phyloP scores from a whole-genome alignment of 2,329 filamentous ascomycete genomes.

The Xylariaceae sp. region DNA sequence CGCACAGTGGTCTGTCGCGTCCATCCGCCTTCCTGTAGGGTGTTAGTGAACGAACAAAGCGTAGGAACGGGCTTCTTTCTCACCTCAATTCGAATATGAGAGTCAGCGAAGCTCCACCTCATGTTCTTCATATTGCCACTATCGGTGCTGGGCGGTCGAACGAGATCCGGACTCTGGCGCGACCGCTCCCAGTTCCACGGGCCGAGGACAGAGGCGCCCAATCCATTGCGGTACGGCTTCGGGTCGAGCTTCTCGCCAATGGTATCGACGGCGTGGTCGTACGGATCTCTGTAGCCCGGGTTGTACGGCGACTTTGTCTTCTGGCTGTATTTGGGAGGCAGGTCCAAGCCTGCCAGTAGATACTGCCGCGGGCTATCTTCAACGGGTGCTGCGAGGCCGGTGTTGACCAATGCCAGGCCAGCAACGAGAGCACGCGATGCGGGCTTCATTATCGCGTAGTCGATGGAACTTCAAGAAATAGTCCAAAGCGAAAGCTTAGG shows the following conservation, averaged over 20 bases:
- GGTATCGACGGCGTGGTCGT: slow-evolving; percentile 59
- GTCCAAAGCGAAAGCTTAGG: too few species aligned
- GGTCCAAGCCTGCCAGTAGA: slow-evolving; percentile 44
- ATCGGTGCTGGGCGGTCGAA: slow-evolving; percentile 70
- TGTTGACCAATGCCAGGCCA: slow-evolving; percentile 20
- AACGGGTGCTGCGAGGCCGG: slow-evolving; percentile 24
- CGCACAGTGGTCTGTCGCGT: slow-evolving; percentile 67
- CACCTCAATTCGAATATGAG: slow-evolving; percentile 60
- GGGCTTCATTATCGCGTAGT: too few species aligned
- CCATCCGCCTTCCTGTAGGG: slow-evolving; percentile 66
- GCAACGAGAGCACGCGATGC: slow-evolving; percentile 18
- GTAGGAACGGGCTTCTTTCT: slow-evolving; percentile 12
- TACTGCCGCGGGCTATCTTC: slow-evolving; percentile 52
- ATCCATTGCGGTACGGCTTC: slow-evolving; percentile 58
- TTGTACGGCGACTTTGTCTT: slow-evolving; percentile 49
- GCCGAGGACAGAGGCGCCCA: slow-evolving; percentile 63
- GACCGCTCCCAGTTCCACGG: slow-evolving; percentile 66
- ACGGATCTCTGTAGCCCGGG: slow-evolving; percentile 55
- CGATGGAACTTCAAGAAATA: too few species aligned
- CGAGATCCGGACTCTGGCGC: slow-evolving; percentile 65
- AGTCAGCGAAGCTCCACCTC: slow-evolving; percentile 67
- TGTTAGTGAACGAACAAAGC: not conserved
- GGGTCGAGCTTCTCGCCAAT: slow-evolving; percentile 59
- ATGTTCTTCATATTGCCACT: slow-evolving; percentile 67
- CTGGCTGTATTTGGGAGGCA: slow-evolving; percentile 39